Percentiles rank a stretch among this genome's conserved stretches.
Evolutionary conservation across 2,329 filamentous ascomycete genomes (phyloP).

Genomic region (Aureobasidium sp.): DNA sequence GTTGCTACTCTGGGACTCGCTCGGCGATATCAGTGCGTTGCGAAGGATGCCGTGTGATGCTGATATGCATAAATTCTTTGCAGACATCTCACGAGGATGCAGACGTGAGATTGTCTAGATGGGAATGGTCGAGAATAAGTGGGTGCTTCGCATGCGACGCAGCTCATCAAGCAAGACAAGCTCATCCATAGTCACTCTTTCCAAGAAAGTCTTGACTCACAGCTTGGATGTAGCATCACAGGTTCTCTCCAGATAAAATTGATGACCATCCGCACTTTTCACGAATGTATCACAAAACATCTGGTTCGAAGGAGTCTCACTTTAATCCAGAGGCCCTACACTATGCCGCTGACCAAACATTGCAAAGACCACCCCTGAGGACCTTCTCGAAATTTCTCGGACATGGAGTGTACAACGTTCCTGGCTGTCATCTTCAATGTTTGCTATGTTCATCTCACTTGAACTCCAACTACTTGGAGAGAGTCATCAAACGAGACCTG

Average conservation of each 20-base stretch:
- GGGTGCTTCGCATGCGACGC: too few relatives aligned
- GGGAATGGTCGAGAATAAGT: not conserved
- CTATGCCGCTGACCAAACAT: not conserved
- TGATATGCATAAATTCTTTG: not conserved
- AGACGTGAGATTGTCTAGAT: not conserved
- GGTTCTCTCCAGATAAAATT: not conserved
- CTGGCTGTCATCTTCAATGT: not conserved
- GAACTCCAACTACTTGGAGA: not conserved
- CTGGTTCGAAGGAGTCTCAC: not conserved
- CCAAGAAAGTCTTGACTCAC: not conserved
- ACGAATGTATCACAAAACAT: not conserved
- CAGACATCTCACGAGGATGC: not conserved
- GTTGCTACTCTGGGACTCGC: not conserved
- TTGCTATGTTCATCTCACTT: not conserved
- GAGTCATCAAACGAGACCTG: not conserved
- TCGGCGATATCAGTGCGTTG: too few relatives aligned
- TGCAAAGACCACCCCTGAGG: not conserved
- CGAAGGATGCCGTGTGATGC: not conserved
- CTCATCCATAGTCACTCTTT: too few relatives aligned
- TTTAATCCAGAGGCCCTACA: not conserved
- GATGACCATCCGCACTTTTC: too few relatives aligned
- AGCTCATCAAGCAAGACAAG: not conserved
- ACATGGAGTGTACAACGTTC: not conserved
- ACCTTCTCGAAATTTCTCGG: too few relatives aligned
- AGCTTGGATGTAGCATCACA: not conserved